Evolutionary conservation across 768 basidiomycete species (phyloP), one percentile per base, ranked within the genome.

Genomic region (Saitozyma sp.): DNA sequence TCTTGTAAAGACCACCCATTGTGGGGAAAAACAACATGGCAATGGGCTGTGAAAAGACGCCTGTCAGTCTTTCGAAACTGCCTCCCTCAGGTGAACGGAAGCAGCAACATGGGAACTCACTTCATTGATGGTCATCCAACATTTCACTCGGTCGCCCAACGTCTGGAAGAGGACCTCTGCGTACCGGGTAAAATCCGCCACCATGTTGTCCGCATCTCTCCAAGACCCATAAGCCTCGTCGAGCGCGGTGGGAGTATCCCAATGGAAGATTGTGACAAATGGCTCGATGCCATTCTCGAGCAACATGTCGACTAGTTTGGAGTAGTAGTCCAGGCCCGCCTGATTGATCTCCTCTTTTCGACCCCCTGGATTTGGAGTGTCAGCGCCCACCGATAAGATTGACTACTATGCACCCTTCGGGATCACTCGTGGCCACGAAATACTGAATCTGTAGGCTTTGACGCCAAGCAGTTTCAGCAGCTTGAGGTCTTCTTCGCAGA

Each of bases 41-140:
- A 29, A 29, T 29, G 29, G 29, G 29, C 29, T 29, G 29, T 29
- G 29, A 29, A 29, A 29, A 29, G 29, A 29, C 29, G 29, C 29
- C 29, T 29, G 29, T 29, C 29, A 29, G 29, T 29, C 29, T 29
- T 29, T 29, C 29, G 29, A 29, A 29, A 29, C 2, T 29, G 29
- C 29, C 29, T 29, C 5, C 29, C 29, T 29, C 29, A 29, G 29
- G 29, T 29, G 29, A 29, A 29, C 29, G 29, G 2, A 29, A 29
- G 29, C 29, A 29, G 29, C 29, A 29, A 29, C 29, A 5, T 29
- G 29, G 17, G 19, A 16, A 38, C 64, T 50, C 50, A 65, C 69
- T 62, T 77, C 75, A 51, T 77, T 77, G 57, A 73, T 59, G 8
- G 75, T 77, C 48, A 77, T 65, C 75, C 75, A 77, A 54, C 69